phyloP scores from a whole-genome alignment of 768 basidiomycete species.

The Leccinum ochraceum region DNA sequence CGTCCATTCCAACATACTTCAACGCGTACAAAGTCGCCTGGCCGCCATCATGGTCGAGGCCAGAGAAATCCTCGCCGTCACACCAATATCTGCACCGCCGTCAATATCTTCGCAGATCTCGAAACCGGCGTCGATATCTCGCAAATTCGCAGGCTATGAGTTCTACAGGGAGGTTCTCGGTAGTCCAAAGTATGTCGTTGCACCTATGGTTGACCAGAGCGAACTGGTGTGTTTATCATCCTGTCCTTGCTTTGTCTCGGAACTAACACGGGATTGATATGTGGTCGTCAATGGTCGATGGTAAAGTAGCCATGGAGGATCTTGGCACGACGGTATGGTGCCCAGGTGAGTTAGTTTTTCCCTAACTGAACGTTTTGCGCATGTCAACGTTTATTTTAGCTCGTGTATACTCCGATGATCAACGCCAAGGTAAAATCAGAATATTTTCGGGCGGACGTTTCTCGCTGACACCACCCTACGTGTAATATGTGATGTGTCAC shows the following conservation, averaged over 20 bases:
- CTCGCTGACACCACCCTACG: neutral
- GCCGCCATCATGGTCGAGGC: conserved; percentile 1
- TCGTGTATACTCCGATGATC: conserved; percentile 98
- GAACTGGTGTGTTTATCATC: conserved; percentile 69
- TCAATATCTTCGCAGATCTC: conserved; percentile 2
- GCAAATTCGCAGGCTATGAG: conserved; percentile 73
- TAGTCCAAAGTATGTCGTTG: conserved; percentile 87
- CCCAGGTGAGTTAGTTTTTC: conserved; percentile 50
- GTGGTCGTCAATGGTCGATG: neutral
- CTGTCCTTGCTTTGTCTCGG: neutral
- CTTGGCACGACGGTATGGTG: conserved; percentile 79
- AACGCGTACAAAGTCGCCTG: neutral
- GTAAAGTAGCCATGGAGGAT: conserved; percentile 82
- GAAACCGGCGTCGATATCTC: neutral
- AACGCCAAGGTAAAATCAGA: conserved; percentile 69
- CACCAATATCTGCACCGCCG: neutral
- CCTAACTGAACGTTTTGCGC: too few species aligned
- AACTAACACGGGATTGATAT: neutral
- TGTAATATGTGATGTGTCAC: neutral
- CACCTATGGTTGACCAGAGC: conserved; percentile 98
- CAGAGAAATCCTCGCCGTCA: neutral
- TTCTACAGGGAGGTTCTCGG: conserved; percentile 80
- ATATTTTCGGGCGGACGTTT: neutral
- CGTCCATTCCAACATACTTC: neutral
- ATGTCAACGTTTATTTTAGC: conserved; percentile 39